A percentile compares a stretch with the other conserved stretches of the same genome.
These are phyloP conservation scores for Dryas integrifolia DNA, from an alignment of 331 rosid genomes.

Conservation along the genomic window DNA sequence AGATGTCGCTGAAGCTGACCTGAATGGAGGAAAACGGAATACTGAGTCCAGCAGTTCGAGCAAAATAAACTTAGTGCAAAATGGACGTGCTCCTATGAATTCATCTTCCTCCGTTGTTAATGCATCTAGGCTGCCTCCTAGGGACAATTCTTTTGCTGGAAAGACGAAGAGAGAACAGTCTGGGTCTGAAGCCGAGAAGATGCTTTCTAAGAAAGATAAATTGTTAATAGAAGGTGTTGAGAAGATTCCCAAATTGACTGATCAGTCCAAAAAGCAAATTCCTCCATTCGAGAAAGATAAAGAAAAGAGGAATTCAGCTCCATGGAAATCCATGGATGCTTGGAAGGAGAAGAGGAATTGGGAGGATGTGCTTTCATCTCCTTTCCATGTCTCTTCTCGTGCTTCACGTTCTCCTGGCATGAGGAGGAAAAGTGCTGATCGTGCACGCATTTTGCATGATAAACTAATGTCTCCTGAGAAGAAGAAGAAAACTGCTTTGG, in stretches of 20 bases:
- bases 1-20: slow-evolving; percentile 36
- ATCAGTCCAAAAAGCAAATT: slow-evolving; percentile 50
- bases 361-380: slow-evolving; percentile 92
- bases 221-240: slow-evolving; percentile 47
- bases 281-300: slow-evolving; percentile 61
- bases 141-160: slow-evolving; percentile 49
- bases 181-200: slow-evolving; percentile 59
- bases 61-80: slow-evolving; percentile 40
- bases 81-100: slow-evolving; percentile 44
- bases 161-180: slow-evolving; percentile 60
- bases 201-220: slow-evolving; percentile 60
- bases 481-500: slow-evolving; percentile 81
- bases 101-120: slow-evolving; percentile 36
- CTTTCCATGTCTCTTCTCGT: slow-evolving; percentile 78
- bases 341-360: slow-evolving; percentile 98
- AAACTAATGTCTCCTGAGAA: slow-evolving; percentile 96
- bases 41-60: slow-evolving; percentile 36
- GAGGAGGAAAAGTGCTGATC: slow-evolving; percentile 86
- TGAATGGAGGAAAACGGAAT: slow-evolving; percentile 38
- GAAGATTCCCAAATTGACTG: slow-evolving; percentile 48
- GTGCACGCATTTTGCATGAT: slow-evolving; percentile 84
- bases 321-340: slow-evolving; percentile 86
- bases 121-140: slow-evolving; percentile 52
- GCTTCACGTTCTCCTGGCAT: slow-evolving; percentile 76
- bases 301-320: slow-evolving; percentile 61